phyloP scores from a whole-genome alignment of 106 monocot species.

The Triglochin maritima region DNA sequence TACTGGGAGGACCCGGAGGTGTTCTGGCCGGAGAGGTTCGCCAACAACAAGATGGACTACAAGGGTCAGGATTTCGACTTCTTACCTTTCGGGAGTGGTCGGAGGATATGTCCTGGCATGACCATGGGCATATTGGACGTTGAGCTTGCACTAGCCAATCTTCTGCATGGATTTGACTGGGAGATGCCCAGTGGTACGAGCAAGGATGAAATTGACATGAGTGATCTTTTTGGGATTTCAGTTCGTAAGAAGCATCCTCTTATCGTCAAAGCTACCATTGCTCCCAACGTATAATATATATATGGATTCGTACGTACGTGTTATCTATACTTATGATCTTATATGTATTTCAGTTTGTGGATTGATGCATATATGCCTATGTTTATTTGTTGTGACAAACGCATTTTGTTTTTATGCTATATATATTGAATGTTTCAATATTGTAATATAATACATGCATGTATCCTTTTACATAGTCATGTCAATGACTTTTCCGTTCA shows the following conservation, averaged over 20 bases:
- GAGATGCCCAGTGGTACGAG: background rate
- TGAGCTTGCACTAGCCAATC: constrained; percentile 8
- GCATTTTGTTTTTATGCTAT: too few relatives aligned
- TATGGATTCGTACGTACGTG: too few relatives aligned
- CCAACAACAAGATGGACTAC: constrained; percentile 4
- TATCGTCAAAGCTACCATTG: background rate
- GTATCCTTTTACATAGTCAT: too few relatives aligned
- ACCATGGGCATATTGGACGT: background rate
- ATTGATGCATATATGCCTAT: too few relatives aligned
- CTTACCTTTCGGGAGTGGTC: constrained; percentile 9
- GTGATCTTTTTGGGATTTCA: background rate
- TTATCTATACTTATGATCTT: too few relatives aligned
- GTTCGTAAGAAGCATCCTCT: background rate
- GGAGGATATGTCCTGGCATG: constrained; percentile 14
- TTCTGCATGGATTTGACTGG: constrained; percentile 15
- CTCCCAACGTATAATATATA: too few relatives aligned
- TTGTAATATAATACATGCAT: too few relatives aligned
- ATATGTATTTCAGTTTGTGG: too few relatives aligned
- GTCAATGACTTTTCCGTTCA: too few relatives aligned
- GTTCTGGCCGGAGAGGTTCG: constrained; percentile 15
- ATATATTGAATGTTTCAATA: too few relatives aligned
- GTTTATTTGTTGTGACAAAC: too few relatives aligned
- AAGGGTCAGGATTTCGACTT: constrained; percentile 4
- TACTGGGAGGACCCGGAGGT: constrained; percentile 6
- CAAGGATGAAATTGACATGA: constrained; percentile 1